Conservation (phyloP, 495 filamentous ascomycete species). For the Neurospora sp. region DNA sequence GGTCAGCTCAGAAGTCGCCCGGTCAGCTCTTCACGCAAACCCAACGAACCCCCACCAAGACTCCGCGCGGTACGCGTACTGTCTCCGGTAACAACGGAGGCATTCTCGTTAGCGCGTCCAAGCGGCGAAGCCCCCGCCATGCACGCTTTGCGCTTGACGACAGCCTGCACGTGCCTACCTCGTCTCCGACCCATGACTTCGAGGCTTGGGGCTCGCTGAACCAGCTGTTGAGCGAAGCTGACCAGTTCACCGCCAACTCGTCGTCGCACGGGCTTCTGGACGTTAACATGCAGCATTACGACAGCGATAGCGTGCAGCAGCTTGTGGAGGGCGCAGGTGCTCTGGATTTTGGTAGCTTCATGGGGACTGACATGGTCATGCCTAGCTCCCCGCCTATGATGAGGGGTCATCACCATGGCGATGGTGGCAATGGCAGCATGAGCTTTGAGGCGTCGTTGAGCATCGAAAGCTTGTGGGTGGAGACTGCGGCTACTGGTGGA, state of each 20-base stretch:
- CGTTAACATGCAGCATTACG: constrained; percentile 28
- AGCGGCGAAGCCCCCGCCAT: constrained; percentile 30
- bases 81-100: constrained; percentile 7
- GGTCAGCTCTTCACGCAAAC: constrained; percentile 15
- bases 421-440: constrained; percentile 1
- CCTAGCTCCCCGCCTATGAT: constrained; percentile 43
- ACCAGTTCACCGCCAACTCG: constrained; percentile 31
- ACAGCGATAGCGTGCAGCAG: constrained; percentile 23
- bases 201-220: constrained; percentile 35
- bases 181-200: constrained; percentile 37
- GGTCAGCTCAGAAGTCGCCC: constrained; percentile 26
- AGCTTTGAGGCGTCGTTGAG: constrained; percentile 16
- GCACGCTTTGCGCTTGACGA: constrained; percentile 21
- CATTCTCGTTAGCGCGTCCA: constrained; percentile 15
- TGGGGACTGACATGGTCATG: constrained; percentile 41
- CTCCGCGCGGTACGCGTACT: constrained; percentile 20
- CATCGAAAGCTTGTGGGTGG: constrained; percentile 7
- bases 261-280: constrained; percentile 23
- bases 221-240: constrained; percentile 46
- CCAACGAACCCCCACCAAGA: constrained; percentile 36
- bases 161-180: constrained; percentile 4
- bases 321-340: constrained; percentile 15
- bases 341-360: constrained; percentile 33
- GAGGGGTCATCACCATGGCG: constrained; percentile 3
- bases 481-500: not conserved